Percentiles rank a stretch among this genome's conserved stretches.
Conservation (phyloP, 2,329 filamentous ascomycete genomes). For the Alternaria incomplexa region DNA sequence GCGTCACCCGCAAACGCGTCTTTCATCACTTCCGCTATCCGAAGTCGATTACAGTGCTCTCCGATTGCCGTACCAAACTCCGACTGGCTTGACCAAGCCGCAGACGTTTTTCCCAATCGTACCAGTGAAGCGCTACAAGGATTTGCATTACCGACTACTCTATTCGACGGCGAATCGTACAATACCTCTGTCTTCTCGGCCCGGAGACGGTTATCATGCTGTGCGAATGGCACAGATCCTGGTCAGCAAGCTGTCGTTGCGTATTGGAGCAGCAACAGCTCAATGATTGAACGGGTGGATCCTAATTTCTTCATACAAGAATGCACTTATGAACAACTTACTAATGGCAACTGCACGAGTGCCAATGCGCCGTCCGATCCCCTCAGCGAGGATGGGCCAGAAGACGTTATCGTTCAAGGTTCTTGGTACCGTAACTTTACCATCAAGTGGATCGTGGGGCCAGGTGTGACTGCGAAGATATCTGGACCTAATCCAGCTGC, state of each 20-base stretch:
- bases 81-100: background rate
- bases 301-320: background rate
- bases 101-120: background rate
- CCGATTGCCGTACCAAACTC: background rate
- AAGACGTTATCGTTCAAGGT: background rate
- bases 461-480: background rate
- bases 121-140: constrained; percentile 27
- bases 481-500: background rate
- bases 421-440: background rate
- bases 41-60: background rate
- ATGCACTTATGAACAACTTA: background rate
- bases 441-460: background rate
- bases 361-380: background rate
- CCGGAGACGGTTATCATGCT: background rate
- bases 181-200: background rate
- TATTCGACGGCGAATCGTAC: background rate
- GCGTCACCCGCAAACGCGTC: background rate
- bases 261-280: background rate
- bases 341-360: background rate
- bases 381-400: background rate
- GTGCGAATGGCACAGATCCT: background rate
- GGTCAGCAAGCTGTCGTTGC: background rate
- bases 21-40: background rate
- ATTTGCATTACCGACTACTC: background rate
- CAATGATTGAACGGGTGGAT: background rate